phyloP scores from a whole-genome alignment of 805 yeast genomes.

The Candida piceae region DNA sequence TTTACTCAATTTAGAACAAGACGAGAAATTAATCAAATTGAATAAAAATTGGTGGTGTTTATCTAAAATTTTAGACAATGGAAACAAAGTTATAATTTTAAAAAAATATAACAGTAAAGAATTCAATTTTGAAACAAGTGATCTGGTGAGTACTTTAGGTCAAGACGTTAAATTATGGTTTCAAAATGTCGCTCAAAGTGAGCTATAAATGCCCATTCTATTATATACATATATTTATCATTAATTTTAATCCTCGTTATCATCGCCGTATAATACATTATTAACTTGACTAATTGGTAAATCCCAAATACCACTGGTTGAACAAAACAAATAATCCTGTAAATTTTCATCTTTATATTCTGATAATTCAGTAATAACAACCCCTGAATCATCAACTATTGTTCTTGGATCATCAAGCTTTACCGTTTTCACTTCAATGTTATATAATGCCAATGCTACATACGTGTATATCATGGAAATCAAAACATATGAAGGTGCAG shows the following conservation, averaged over 20 bases:
- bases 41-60: constrained; percentile 26
- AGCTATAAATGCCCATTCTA: not conserved
- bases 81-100: constrained; percentile 16
- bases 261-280: constrained; percentile 46
- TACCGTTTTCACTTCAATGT: constrained; percentile 68
- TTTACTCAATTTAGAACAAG: constrained; percentile 8
- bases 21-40: constrained; percentile 21
- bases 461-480: constrained; percentile 71
- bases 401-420: constrained; percentile 54
- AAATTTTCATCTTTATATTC: constrained; percentile 12
- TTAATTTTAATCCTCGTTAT: not conserved
- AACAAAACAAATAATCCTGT: constrained; percentile 41
- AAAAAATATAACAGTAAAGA: constrained; percentile 14
- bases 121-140: constrained; percentile 13
- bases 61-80: constrained; percentile 7
- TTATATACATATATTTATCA: not conserved
- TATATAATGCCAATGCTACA: constrained; percentile 64
- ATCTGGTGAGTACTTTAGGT: constrained; percentile 20
- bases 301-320: constrained; percentile 86
- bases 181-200: constrained; percentile 2
- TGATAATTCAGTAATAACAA: constrained; percentile 23
- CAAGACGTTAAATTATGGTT: constrained; percentile 23
- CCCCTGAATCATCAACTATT: constrained; percentile 61
- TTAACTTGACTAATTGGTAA: constrained; percentile 70
- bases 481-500: constrained; percentile 65